Conservation (phyloP, 352 stramenopile species). For the Phytophthora multivora region DNA sequence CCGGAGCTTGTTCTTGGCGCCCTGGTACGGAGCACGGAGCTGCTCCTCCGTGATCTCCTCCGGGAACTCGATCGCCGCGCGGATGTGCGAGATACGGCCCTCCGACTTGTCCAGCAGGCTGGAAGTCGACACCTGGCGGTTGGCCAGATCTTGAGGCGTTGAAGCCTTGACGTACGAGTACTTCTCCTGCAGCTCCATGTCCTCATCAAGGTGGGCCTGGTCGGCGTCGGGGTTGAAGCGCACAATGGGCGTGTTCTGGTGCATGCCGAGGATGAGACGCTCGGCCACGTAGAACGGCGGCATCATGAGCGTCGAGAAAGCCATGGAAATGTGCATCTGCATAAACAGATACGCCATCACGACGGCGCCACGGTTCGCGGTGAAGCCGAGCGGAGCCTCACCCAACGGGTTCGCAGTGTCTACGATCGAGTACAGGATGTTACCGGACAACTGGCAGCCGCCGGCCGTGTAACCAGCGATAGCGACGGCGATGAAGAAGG, state of each 20-base stretch:
- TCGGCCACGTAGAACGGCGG: slow-evolving; percentile 34
- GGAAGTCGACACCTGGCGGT: slow-evolving; percentile 19
- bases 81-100: slow-evolving; percentile 23
- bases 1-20: slow-evolving; percentile 40
- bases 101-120: slow-evolving; percentile 29
- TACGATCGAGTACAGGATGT: slow-evolving; percentile 33
- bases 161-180: slow-evolving; percentile 27
- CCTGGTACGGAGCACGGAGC: slow-evolving; percentile 44
- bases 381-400: slow-evolving; percentile 22
- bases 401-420: slow-evolving; percentile 17
- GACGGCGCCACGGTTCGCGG: slow-evolving; percentile 22
- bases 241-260: slow-evolving; percentile 21
- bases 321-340: slow-evolving; percentile 31
- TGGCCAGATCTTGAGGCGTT: slow-evolving; percentile 21
- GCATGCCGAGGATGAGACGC: slow-evolving; percentile 31
- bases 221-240: slow-evolving; percentile 24
- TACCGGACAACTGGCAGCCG: slow-evolving; percentile 26
- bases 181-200: slow-evolving; percentile 33
- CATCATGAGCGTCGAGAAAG: slow-evolving; percentile 25
- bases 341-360: slow-evolving; percentile 34
- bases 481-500: slow-evolving; percentile 22
- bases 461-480: slow-evolving; percentile 19
- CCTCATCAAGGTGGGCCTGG: slow-evolving; percentile 12
- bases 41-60: slow-evolving; percentile 38
- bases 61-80: slow-evolving; percentile 15